Evolutionary conservation across 352 stramenopile species (phyloP).

Genomic region (Phytophthora syringae): DNA sequence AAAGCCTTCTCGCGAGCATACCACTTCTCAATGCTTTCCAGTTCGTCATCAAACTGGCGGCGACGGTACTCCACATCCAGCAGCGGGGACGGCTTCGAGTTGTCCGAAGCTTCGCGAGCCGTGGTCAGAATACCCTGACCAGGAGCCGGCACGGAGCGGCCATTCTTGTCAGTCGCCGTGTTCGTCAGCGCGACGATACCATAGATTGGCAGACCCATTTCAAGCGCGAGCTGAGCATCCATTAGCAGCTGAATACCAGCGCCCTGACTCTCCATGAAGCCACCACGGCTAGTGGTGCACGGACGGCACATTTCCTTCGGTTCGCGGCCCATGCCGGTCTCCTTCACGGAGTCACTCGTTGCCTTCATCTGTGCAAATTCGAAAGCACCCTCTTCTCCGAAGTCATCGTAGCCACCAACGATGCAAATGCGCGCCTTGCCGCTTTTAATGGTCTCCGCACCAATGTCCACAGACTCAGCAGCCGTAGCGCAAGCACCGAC

Average conservation of each 20-base stretch:
- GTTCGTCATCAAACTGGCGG: slow-evolving; percentile 76
- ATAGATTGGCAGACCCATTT: slow-evolving; percentile 91
- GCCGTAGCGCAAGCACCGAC: slow-evolving; percentile 88
- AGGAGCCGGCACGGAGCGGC: slow-evolving; percentile 81
- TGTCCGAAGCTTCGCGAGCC: slow-evolving; percentile 55
- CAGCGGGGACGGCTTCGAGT: slow-evolving; percentile 50
- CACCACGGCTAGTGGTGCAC: slow-evolving; percentile 76
- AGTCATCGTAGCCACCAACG: slow-evolving; percentile 89
- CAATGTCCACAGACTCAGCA: slow-evolving; percentile 89
- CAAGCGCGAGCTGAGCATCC: slow-evolving; percentile 85
- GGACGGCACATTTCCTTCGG: slow-evolving; percentile 86
- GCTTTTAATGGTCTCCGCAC: slow-evolving; percentile 89
- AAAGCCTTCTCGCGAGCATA: slow-evolving; percentile 63
- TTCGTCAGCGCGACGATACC: slow-evolving; percentile 82
- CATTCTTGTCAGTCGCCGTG: slow-evolving; percentile 91
- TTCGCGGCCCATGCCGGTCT: slow-evolving; percentile 76
- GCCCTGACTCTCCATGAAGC: slow-evolving; percentile 91
- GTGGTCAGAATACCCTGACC: slow-evolving; percentile 89
- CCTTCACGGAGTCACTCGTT: slow-evolving; percentile 87
- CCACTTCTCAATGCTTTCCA: slow-evolving; percentile 78
- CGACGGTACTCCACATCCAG: slow-evolving; percentile 79
- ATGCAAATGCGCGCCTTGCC: slow-evolving; percentile 88
- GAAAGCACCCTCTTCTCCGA: slow-evolving; percentile 76
- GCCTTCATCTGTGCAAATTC: slow-evolving; percentile 92
- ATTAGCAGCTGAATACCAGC: slow-evolving; percentile 90